Evolutionary conservation across 495 filamentous ascomycete species (phyloP), one percentile per base, ranked within the genome.

Genomic region (Aspergillus diversus): DNA sequence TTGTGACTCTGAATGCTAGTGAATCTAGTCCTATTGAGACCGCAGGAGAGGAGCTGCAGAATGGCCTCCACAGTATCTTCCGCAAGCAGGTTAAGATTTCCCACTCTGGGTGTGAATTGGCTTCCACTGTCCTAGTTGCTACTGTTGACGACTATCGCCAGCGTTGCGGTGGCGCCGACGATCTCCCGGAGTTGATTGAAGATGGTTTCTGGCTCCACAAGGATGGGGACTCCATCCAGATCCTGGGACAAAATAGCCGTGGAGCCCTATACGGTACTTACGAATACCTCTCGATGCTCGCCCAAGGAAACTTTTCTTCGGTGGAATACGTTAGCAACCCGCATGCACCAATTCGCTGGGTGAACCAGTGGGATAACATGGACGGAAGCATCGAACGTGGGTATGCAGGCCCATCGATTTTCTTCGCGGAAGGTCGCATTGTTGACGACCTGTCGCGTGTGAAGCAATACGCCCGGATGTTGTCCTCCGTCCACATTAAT

Each of bases 281-380:
- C 67, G 83, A 90, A 63, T 91, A 89, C 60, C 77, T 92, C 27
- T 86, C 85, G 21, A 78, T 80, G 66, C 72, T 92, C 33, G 84
- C 82, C 4, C 87, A 89, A 69, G 86, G 83, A 11, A 85, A 88
- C 61, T 81, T 87, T 63, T 80, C 83, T 4, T 69, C 80, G 16
- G 80, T 84, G 33, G 71, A 81, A 37, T 79, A 83, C 13, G 71
- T 80, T 5, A 78, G 80, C 5, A 90, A 83, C 62, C 87, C 89
- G 0, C 77, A 80, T 37, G 86, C 85, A 0, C 83, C 84, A 0
- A 86, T 91, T 48, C 80, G 89, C 63, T 90, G 87, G 88, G 81
- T 86, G 2, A 90, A 91, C 69, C 81, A 92, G 63, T 92, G 88
- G 89, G 87, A 90, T 69, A 90, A 92, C 63, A 77, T 90, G 72